phyloP scores from a whole-genome alignment of 257 asterid species.

The Solanum chmielewskii region DNA sequence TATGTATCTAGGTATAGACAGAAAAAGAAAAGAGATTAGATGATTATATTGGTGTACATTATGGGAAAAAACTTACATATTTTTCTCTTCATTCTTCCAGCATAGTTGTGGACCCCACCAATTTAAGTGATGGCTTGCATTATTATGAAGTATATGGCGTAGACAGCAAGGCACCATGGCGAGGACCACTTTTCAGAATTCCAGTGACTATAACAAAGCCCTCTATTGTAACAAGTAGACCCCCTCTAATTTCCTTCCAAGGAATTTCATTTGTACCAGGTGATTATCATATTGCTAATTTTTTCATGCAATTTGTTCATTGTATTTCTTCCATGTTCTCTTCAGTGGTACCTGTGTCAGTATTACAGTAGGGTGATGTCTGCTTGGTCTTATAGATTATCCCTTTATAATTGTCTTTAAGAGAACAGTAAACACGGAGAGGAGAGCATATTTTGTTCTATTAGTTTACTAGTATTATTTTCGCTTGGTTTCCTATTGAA shows the following conservation, averaged over 20 bases:
- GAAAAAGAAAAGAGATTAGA: background rate
- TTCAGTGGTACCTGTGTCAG: background rate
- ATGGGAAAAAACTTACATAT: background rate
- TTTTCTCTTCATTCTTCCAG: slow-evolving; percentile 35
- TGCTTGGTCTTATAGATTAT: background rate
- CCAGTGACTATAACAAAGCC: slow-evolving; percentile 91
- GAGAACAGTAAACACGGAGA: background rate
- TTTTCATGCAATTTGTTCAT: background rate
- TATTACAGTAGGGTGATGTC: background rate
- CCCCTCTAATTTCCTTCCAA: slow-evolving; percentile 52
- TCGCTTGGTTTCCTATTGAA: background rate
- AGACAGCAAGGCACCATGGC: slow-evolving; percentile 89
- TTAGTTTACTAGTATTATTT: background rate
- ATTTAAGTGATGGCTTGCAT: slow-evolving; percentile 76
- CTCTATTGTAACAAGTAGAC: slow-evolving; percentile 45
- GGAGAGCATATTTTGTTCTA: background rate
- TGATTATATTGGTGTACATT: background rate
- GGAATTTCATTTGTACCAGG: slow-evolving; percentile 82
- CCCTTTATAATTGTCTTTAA: background rate
- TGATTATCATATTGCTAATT: slow-evolving; percentile 10
- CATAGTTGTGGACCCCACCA: slow-evolving; percentile 82
- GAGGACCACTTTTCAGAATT: slow-evolving; percentile 95
- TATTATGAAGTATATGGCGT: slow-evolving; percentile 85
- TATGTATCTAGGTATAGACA: background rate
- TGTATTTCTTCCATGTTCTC: background rate